These are phyloP conservation scores for Fragaria ananassa DNA, from an alignment of 306 rosid species.

Conservation along the genomic window DNA sequence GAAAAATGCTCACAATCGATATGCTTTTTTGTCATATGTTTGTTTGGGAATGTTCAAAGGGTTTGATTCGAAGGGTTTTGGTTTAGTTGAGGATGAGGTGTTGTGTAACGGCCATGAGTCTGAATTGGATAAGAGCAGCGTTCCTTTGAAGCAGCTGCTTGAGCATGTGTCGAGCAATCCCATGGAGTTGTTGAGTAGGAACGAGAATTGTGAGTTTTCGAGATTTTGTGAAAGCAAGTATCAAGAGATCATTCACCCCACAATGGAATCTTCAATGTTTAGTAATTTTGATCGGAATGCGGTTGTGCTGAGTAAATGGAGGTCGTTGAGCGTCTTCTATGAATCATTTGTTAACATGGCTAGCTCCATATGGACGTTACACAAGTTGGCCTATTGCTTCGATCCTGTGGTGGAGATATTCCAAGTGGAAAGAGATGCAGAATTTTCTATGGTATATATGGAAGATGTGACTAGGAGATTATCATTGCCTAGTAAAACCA, in stretches of 20 bases:
- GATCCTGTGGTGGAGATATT: constrained; percentile 76
- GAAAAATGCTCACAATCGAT: constrained; percentile 65
- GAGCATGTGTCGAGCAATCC: constrained; percentile 93
- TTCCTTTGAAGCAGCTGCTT: constrained; percentile 63
- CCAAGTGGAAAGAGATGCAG: constrained; percentile 77
- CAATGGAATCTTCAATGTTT: constrained; percentile 83
- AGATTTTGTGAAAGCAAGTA: constrained; percentile 83
- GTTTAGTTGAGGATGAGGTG: constrained; percentile 32
- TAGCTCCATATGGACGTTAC: constrained; percentile 83
- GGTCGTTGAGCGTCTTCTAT: constrained; percentile 80
- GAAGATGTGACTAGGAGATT: constrained; percentile 71
- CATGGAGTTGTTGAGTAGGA: constrained; percentile 67
- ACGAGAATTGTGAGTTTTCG: constrained; percentile 59
- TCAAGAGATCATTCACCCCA: constrained; percentile 72
- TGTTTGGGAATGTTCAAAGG: constrained; percentile 82
- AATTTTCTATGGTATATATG: constrained; percentile 84
- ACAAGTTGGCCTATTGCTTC: constrained; percentile 72
- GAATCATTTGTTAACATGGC: constrained; percentile 90
- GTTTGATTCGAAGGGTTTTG: constrained; percentile 50
- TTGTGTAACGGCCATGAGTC: constrained; percentile 30
- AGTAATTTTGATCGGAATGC: constrained; percentile 66
- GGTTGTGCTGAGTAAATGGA: constrained; percentile 71
- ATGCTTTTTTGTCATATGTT: constrained; percentile 81
- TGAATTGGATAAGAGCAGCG: constrained; percentile 30
- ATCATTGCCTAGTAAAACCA: constrained; percentile 49